Evolutionary conservation across 2,329 filamentous ascomycete species (phyloP).

Genomic region (Aureobasidium uvarum): DNA sequence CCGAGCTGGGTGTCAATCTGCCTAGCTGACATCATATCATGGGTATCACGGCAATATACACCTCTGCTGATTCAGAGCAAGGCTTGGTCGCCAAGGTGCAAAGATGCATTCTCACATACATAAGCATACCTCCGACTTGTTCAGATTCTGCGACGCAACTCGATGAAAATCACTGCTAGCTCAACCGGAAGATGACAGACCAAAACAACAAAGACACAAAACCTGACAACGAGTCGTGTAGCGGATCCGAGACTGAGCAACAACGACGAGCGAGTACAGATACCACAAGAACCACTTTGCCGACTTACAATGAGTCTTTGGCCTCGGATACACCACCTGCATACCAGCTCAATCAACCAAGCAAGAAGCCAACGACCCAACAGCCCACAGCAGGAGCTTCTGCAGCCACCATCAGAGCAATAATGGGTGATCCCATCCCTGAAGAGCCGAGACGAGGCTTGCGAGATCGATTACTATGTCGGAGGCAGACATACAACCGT

Average conservation of each 20-base stretch:
- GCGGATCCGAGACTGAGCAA: background rate
- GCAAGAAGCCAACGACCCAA: background rate
- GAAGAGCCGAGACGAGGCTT: conserved; percentile 13
- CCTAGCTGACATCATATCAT: background rate
- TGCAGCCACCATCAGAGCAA: conserved; percentile 3
- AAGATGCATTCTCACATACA: background rate
- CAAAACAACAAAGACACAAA: background rate
- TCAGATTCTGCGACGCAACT: background rate
- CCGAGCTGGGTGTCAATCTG: too few species aligned
- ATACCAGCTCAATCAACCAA: background rate
- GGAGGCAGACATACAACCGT: conserved; percentile 8
- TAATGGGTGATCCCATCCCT: conserved; percentile 1
- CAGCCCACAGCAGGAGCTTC: conserved; percentile 3
- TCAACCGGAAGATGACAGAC: background rate
- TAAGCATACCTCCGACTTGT: background rate
- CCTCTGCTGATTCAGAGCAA: background rate
- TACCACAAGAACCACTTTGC: background rate
- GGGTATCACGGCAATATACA: background rate
- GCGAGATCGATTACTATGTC: background rate
- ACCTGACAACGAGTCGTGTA: background rate
- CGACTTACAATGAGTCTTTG: background rate
- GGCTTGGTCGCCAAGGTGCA: background rate
- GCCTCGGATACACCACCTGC: background rate
- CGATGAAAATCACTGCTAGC: background rate
- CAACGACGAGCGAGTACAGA: background rate